A percentile compares a stretch with the other conserved stretches of the same genome.
phyloP scores from a whole-genome alignment of 129 eudicot genomes.

The Centrapalus pauciflorus region DNA sequence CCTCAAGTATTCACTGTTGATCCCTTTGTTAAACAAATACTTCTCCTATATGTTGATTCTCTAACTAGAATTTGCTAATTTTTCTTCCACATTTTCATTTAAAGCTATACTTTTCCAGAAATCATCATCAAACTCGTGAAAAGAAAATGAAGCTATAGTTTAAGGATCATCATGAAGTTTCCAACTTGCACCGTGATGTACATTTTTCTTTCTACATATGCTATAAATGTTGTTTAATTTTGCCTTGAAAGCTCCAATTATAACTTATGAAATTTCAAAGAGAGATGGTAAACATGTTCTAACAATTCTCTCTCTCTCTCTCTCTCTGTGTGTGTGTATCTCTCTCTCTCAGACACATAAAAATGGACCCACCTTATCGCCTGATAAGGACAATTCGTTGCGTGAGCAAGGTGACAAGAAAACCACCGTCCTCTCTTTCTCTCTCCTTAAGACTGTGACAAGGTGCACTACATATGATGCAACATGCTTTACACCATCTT shows the following conservation, averaged over 20 bases:
- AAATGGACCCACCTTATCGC: neutral
- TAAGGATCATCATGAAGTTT: neutral
- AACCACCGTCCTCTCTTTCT: neutral
- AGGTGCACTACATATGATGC: no score
- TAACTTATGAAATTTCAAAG: neutral
- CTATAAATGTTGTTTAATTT: neutral
- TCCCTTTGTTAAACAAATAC: neutral
- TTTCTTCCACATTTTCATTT: no score
- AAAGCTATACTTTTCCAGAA: no score
- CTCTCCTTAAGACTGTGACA: no score
- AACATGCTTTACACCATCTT: no score
- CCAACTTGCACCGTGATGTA: neutral
- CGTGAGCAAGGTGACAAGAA: neutral
- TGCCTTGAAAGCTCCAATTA: neutral
- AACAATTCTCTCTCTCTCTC: no score
- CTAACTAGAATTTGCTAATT: no score
- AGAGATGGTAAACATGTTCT: neutral
- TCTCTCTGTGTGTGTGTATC: no score
- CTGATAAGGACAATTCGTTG: constrained; percentile 6
- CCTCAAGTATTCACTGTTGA: neutral
- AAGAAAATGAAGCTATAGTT: neutral
- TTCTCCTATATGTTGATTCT: neutral
- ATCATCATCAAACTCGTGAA: no score
- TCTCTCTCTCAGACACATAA: no score
- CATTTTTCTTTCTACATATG: neutral